These are phyloP conservation scores for Coemansia sp. DNA, from an alignment of 192 early-diverging fungal genomes.

Conservation along the genomic window DNA sequence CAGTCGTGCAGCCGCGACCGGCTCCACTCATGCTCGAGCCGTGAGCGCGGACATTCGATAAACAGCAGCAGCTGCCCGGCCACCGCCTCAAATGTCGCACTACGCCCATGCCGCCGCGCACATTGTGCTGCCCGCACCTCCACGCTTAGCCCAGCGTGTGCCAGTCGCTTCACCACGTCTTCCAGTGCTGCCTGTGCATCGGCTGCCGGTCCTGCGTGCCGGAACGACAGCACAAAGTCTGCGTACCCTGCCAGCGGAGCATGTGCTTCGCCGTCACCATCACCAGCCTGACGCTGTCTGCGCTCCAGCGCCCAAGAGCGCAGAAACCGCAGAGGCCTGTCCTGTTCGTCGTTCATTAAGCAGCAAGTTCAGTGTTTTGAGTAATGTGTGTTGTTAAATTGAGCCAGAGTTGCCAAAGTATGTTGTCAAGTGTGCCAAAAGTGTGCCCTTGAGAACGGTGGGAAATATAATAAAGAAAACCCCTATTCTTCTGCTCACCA, in stretches of 20 bases:
- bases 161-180: constrained; percentile 57
- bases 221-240: constrained; percentile 46
- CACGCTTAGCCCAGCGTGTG: constrained; percentile 61
- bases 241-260: constrained; percentile 28
- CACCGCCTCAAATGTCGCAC: constrained; percentile 11
- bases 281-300: background rate
- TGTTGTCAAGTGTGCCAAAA: no score
- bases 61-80: constrained; percentile 61
- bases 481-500: no score
- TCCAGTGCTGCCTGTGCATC: constrained; percentile 54
- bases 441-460: background rate
- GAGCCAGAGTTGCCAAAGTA: no score
- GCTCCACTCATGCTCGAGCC: constrained; percentile 54
- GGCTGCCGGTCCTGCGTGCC: background rate
- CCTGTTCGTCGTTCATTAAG: background rate
- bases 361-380: background rate
- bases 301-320: constrained; percentile 37
- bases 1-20: constrained; percentile 69
- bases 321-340: constrained; percentile 16
- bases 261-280: background rate
- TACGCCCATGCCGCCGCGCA: constrained; percentile 28
- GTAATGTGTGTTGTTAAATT: background rate
- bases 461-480: background rate
- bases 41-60: constrained; percentile 62
- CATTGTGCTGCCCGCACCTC: constrained; percentile 61